Base-by-base conservation (phyloP, 2,329 filamentous ascomycete species). In the Triangularia verruculosa region DNA sequence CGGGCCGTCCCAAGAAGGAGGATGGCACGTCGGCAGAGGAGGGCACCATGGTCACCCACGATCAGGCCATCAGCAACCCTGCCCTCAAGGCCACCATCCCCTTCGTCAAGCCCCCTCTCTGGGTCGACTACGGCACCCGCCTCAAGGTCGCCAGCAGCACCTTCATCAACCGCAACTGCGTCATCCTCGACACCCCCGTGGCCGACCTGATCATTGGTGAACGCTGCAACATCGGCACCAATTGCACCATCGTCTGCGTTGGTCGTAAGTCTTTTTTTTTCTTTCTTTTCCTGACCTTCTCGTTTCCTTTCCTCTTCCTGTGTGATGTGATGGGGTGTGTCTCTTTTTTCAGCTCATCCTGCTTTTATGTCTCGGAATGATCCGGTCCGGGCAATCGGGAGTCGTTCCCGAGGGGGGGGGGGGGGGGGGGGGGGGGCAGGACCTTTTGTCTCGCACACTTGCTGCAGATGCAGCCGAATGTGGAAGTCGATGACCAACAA, bases 151-250 rank as follows among this genome's bases (percentile, higher is more conserved):
- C 68, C 43, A 68, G 71, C 0, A 72, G 70, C 17, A 72, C 74
- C 11, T 74, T 73, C 57, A 74, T 76, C 68, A 75, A 75, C 67
- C 69, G 73, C 20, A 67, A 70, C 57, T 75, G 74, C 68, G 71
- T 65, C 63, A 75, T 77, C 61, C 70, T 75, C 61, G 74, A 76
- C 68, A 73, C 74, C 2, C 74, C 74, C 8, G 72, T 74, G 28
- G 72, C 74, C 24, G 71, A 76, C 54, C 65, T 77, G n/a, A 66
- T 70, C 13, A 75, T 77, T 59, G 74, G 74, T 27, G 70, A 71
- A 59, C 59, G 69, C 47, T 74, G 70, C 65, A 70, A 70, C 28
- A 68, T 77, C 52, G 74, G 74, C 0, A 70, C 73, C 4, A 70
- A 74, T 47, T 74, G 75, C 34, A 66, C 55, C 52, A 73, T 77